A percentile compares a stretch with the other conserved stretches of the same genome.
Conservation (phyloP, 345 rosid species). For the Lepidium sativum region DNA sequence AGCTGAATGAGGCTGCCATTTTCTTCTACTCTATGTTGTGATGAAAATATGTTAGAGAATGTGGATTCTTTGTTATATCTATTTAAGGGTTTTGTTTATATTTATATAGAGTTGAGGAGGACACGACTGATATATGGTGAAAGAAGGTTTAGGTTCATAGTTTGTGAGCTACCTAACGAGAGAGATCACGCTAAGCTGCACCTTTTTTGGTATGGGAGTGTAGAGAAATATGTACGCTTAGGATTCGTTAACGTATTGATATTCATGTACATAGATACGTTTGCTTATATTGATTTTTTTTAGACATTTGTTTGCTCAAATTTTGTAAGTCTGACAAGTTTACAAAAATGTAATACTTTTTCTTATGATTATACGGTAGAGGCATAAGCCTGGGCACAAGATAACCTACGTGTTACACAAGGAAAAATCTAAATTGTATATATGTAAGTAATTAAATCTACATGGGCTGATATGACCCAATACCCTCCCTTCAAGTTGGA, state of each 20-base stretch:
- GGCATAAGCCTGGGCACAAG: too few relatives aligned
- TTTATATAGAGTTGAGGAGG: conserved; percentile 10
- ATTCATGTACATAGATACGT: not conserved
- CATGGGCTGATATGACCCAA: too few relatives aligned
- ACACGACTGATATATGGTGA: not conserved
- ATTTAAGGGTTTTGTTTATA: not conserved
- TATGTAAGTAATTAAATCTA: too few relatives aligned
- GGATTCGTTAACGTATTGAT: not conserved
- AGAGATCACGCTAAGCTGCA: conserved; percentile 8
- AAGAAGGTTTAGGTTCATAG: not conserved
- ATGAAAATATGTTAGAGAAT: not conserved
- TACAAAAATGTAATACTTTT: too few relatives aligned
- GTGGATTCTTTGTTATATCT: not conserved
- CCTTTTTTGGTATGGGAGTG: not conserved
- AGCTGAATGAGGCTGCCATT: conserved; percentile 10
- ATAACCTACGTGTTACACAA: too few relatives aligned
- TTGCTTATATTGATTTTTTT: too few relatives aligned
- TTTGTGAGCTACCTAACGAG: conserved; percentile 24
- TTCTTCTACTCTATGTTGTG: conserved; percentile 2
- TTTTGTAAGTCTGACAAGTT: too few relatives aligned
- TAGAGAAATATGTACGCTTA: not conserved
- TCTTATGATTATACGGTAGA: too few relatives aligned
- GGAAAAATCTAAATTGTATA: too few relatives aligned
- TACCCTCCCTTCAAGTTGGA: too few relatives aligned
- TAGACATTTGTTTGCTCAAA: too few relatives aligned